phyloP scores from a whole-genome alignment of 2,329 filamentous ascomycete species.

The Claviceps africana region DNA sequence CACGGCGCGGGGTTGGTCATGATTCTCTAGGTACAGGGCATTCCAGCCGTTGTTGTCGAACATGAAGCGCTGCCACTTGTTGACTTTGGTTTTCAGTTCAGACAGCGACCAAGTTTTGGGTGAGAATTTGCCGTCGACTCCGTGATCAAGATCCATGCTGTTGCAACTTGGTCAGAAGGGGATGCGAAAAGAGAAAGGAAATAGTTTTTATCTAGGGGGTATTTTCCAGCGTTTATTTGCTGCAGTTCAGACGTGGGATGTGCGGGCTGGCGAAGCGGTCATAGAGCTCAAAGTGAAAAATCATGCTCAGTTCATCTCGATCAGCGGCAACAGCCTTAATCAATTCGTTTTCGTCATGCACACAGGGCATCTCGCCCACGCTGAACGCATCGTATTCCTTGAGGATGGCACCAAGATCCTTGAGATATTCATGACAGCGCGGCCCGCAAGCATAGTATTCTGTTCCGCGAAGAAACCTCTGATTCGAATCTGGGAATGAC shows the following conservation, averaged over 20 bases:
- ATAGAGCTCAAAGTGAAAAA: constrained; percentile 56
- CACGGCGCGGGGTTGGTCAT: constrained; percentile 49
- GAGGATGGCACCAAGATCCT: constrained; percentile 30
- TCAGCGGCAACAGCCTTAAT: constrained; percentile 38
- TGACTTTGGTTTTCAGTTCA: constrained; percentile 37
- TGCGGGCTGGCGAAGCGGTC: constrained; percentile 6
- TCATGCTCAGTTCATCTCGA: constrained; percentile 52
- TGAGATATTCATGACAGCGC: constrained; percentile 30
- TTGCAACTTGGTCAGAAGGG: background rate
- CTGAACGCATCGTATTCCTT: constrained; percentile 35
- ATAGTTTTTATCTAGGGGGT: background rate
- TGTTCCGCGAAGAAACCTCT: constrained; percentile 17
- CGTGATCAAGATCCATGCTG: constrained; percentile 36
- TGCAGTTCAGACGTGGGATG: background rate
- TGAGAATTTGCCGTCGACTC: constrained; percentile 28
- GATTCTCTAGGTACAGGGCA: constrained; percentile 51
- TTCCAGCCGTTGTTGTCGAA: constrained; percentile 49
- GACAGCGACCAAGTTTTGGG: constrained; percentile 30
- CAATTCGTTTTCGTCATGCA: constrained; percentile 26
- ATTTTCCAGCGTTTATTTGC: background rate
- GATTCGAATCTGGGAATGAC: constrained; percentile 35
- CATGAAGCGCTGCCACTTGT: constrained; percentile 47
- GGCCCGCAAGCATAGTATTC: constrained; percentile 42
- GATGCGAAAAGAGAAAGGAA: background rate
- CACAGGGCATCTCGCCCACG: constrained; percentile 37